Evolutionary conservation across 805 yeast genomes (phyloP), one percentile per base, ranked within the genome.

Genomic region (Ogataea populi-albae): DNA sequence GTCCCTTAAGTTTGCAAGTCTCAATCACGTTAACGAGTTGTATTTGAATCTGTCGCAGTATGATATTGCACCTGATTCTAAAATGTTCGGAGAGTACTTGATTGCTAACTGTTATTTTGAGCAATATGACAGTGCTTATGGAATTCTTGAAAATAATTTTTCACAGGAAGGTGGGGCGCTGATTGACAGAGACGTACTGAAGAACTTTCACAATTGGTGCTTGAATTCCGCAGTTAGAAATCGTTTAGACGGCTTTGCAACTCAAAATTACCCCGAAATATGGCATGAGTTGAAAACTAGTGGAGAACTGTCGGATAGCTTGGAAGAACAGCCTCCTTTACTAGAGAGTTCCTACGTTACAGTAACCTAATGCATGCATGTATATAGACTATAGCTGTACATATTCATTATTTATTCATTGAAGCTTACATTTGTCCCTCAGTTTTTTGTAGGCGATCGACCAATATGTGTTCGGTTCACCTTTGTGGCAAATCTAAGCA

Each of bases 401-500:
- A 15, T 9, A 21, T 14, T 26, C 14, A 17, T 30, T 19, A 34
- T 20, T 34, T 36, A 5, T 17, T 32, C 31, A n/a, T 23, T 17
- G 12, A 15, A 17, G 18, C 34, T 11, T 3, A 17, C 25, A 18
- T 23, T 23, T 17, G 17, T 25, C n/a, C n/a, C n/a, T n/a, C n/a
- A n/a, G n/a, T n/a, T n/a, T n/a, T n/a, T n/a, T n/a, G n/a, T n/a
- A n/a, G n/a, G n/a, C n/a, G 37, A 32, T 29, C 17, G 26, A n/a
- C 47, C 46, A 12, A 44, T 32, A 17, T 48, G 48, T 2, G 89
- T 81, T 23, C 64, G 64, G 49, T 82, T 81, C 3, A 84, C 93
- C 45, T 84, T 87, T 4, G 86, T 76, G 1, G 98, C 98, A 68
- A 91, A 91, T 34, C 97, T 66, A 32, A 93, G 66, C 0, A 96